These are phyloP conservation scores for Apiotrichum porosum DNA, from an alignment of 1,284 basidiomycete genomes.

Conservation along the genomic window DNA sequence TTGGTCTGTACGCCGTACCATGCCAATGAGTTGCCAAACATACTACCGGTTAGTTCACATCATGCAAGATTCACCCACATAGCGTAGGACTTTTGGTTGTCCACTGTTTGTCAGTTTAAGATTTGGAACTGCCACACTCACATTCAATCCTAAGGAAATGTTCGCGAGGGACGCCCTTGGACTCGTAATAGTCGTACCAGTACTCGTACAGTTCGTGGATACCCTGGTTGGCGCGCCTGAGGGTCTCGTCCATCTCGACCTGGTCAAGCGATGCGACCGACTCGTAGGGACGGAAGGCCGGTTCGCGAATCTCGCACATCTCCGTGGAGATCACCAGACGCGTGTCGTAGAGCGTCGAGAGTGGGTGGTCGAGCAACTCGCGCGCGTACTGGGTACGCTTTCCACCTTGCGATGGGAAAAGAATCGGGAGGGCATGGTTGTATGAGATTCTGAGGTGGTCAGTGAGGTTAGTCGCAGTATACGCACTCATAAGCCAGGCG, in stretches of 20 bases:
- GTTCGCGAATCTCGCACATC: slow-evolving; percentile 14
- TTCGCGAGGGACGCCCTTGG: slow-evolving; percentile 7
- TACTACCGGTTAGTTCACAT: background rate
- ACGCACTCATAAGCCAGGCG: slow-evolving; percentile 15
- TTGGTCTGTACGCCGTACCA: slow-evolving; percentile 14
- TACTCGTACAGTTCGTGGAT: slow-evolving; percentile 15
- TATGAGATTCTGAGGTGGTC: slow-evolving; percentile 22
- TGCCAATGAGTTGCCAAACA: slow-evolving; percentile 13
- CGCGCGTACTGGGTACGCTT: slow-evolving; percentile 16
- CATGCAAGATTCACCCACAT: background rate
- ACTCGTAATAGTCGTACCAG: slow-evolving; percentile 22
- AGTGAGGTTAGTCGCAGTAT: too few relatives aligned
- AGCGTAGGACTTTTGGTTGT: slow-evolving; percentile 11
- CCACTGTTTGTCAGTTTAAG: slow-evolving; percentile 1
- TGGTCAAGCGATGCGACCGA: slow-evolving; percentile 7
- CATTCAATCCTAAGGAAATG: slow-evolving; percentile 24
- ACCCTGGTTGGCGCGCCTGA: slow-evolving; percentile 19
- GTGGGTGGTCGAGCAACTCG: slow-evolving; percentile 28
- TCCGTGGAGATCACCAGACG: slow-evolving; percentile 29
- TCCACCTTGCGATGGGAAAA: slow-evolving; percentile 12
- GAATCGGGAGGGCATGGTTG: slow-evolving; percentile 27
- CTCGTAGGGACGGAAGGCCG: slow-evolving; percentile 13
- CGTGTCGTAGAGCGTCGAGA: slow-evolving; percentile 21
- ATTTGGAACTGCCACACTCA: slow-evolving; percentile 1
- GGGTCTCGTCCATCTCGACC: slow-evolving; percentile 14